Evolutionary conservation across 768 basidiomycete genomes (phyloP).

Genomic region (Paxillus rubicundulus): DNA sequence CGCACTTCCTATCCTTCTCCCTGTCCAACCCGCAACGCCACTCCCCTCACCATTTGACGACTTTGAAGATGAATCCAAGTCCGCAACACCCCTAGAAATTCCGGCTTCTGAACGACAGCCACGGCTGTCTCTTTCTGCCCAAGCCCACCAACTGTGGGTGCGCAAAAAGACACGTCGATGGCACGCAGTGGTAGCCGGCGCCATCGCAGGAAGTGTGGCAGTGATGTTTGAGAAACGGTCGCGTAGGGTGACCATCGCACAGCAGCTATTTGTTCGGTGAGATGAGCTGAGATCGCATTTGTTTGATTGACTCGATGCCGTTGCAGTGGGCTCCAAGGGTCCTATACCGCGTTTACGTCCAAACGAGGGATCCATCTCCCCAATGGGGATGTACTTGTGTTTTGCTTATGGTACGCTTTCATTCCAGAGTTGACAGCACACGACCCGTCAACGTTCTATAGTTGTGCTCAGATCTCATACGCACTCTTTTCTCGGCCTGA

Average conservation of each 20-base stretch:
- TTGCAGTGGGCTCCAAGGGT: constrained; percentile 81
- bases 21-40: constrained; percentile 29
- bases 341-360: constrained; percentile 75
- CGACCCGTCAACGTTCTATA: constrained; percentile 22
- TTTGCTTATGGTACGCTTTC: constrained; percentile 61
- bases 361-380: constrained; percentile 70
- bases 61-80: constrained; percentile 21
- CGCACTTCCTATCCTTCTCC: constrained; percentile 68
- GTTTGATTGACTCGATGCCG: neutral
- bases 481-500: constrained; percentile 76
- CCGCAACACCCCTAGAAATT: constrained; percentile 13
- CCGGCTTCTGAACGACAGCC: constrained; percentile 36
- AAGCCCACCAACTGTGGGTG: constrained; percentile 60
- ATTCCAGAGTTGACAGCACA: neutral
- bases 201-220: constrained; percentile 66
- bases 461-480: constrained; percentile 86
- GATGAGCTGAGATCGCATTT: constrained; percentile 20
- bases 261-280: constrained; percentile 87
- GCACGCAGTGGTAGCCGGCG: constrained; percentile 80
- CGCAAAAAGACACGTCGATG: constrained; percentile 69
- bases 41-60: constrained; percentile 32
- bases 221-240: constrained; percentile 76
- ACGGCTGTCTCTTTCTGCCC: constrained; percentile 60
- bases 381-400: constrained; percentile 80
- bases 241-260: constrained; percentile 66